These are phyloP conservation scores for Saccharata proteae DNA, from an alignment of 2,329 filamentous ascomycete genomes.

Conservation along the genomic window DNA sequence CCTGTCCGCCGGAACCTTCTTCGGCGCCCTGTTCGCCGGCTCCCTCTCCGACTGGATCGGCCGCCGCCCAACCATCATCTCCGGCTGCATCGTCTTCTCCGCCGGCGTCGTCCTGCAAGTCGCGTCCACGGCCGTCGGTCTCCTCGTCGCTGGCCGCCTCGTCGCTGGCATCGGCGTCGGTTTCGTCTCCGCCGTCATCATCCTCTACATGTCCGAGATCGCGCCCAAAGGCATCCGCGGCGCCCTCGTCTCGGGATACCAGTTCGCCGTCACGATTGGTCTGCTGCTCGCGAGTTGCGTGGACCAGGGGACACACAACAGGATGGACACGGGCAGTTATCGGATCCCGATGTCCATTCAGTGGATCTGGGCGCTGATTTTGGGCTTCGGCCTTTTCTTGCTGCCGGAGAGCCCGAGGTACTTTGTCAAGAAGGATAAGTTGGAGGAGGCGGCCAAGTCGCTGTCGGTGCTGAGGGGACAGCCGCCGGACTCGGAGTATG, in stretches of 20 bases:
- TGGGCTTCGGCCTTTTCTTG: conserved; percentile 57
- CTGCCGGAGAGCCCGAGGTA: conserved; percentile 80
- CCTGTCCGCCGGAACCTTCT: conserved; percentile 65
- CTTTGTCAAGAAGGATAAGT: conserved; percentile 65
- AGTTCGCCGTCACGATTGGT: conserved; percentile 74
- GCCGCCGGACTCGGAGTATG: conserved; percentile 57
- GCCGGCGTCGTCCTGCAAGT: conserved; percentile 46
- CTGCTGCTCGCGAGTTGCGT: conserved; percentile 63
- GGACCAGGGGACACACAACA: conserved; percentile 57
- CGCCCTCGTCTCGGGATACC: conserved; percentile 53
- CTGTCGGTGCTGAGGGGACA: conserved; percentile 64
- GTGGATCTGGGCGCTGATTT: conserved; percentile 67
- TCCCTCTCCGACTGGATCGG: conserved; percentile 54
- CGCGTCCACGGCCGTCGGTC: conserved; percentile 45
- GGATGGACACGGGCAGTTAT: conserved; percentile 45
- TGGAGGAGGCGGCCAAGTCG: conserved; percentile 50
- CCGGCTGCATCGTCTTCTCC: conserved; percentile 49
- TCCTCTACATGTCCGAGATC: conserved; percentile 75
- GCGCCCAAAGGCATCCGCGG: conserved; percentile 49
- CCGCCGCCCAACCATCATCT: conserved; percentile 51
- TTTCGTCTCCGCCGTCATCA: conserved; percentile 52
- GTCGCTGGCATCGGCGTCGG: conserved; percentile 65
- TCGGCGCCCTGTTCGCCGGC: conserved; percentile 50
- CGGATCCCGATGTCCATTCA: conserved; percentile 73
- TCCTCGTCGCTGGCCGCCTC: conserved; percentile 60